Conservation (phyloP, 192 early-diverging fungal genomes). For the Blastocladiella britannica region DNA sequence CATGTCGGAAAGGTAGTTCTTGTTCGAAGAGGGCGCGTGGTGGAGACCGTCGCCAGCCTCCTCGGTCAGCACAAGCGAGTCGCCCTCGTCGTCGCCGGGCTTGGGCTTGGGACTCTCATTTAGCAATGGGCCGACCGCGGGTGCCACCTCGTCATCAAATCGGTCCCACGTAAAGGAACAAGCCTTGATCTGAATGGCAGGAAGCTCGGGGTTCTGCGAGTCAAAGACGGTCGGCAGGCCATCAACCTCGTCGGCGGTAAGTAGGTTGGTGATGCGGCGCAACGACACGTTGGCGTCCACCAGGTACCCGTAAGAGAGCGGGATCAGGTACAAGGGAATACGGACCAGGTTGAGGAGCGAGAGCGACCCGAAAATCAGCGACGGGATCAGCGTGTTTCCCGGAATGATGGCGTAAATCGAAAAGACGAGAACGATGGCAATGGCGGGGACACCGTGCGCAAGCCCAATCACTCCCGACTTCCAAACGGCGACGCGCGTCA, state of each 20-base stretch:
- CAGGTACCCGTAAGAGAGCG: not conserved
- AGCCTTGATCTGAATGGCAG: not conserved
- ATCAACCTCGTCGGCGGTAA: conserved; percentile 2
- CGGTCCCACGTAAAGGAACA: not conserved
- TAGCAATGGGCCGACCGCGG: not conserved
- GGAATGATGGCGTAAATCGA: not conserved
- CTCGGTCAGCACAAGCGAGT: not conserved
- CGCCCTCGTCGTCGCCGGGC: not conserved
- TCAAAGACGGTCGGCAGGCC: not conserved
- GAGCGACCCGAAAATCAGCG: not conserved
- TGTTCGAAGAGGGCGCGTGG: conserved; percentile 12
- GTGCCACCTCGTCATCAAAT: not conserved
- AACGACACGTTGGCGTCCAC: conserved; percentile 3
- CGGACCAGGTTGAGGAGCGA: not conserved
- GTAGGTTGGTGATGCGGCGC: not conserved
- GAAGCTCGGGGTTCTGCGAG: not conserved
- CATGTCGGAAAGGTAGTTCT: conserved; percentile 23
- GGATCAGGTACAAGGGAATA: not conserved
- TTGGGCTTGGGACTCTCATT: not conserved
- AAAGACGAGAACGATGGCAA: not conserved
- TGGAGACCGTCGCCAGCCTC: not conserved
- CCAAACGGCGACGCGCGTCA: not conserved
- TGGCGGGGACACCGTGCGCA: not conserved
- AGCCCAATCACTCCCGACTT: not conserved
- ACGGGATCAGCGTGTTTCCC: not conserved